Base-by-base conservation (phyloP, 176 grass and related monocot species). In the Oryza nivara region DNA sequence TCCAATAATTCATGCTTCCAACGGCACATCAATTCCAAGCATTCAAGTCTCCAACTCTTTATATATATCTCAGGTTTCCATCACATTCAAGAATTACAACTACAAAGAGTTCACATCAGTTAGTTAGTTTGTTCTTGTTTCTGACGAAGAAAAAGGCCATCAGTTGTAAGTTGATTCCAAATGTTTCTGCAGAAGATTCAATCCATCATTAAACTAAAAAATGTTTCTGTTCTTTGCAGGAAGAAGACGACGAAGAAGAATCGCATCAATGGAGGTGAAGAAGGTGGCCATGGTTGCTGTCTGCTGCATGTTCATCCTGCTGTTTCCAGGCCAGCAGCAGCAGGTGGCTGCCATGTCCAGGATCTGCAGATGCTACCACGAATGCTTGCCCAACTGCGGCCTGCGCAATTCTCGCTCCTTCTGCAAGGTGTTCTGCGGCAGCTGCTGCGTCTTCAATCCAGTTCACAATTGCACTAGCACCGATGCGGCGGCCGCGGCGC, bases 371-470 rank as follows among this genome's bases (percentile, higher is more conserved):
- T 66, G 76, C 40, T 79, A 47, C 61, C 9, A 1, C 12, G 25
- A 30, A 6, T 79, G 77, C 77, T 48, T 67, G 41, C 9, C 61
- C 11, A 4, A 6, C 77, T 67, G 77, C 63, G 65, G 77, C 22
- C 3, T 65, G 4, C 36, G 38, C 17, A 20, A 58, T 4, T 15
- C 38, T 3, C 12, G 0, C 7, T 0, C 0, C 1, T 23, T 43
- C 35, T 78, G 75, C 58, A 78, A 44, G 22, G 0, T 47, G 14
- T 11, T 43, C 12, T 79, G 76, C 76, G 7, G 14, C n/a, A 12
- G 1, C 19, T 2, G 3, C 12, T 66, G 40, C 61, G 2, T 9
- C 60, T 3, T 3, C 0, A 20, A 20, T 20, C 17, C 45, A 0
- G 1, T 22, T 13, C 11, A 20, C 52, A 58, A 58, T 58, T 46